Evolutionary conservation across 164 flowering plant genomes (phyloP).

Genomic region (Dillenia suffruticosa): DNA sequence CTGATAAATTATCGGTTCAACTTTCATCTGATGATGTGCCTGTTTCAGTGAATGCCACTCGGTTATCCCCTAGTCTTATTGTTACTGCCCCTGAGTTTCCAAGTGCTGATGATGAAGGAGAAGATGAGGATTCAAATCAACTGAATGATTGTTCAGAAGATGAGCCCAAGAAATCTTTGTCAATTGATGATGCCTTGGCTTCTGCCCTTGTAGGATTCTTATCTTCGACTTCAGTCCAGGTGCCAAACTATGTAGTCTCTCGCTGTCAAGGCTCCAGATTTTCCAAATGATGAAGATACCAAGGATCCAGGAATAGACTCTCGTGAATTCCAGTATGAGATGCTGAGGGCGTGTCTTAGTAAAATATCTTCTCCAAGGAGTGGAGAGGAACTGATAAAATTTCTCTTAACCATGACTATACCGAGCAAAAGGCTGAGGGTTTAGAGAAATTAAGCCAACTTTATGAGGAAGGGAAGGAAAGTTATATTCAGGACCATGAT

Average conservation of each 20-base stretch:
- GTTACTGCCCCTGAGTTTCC: slow-evolving; percentile 64
- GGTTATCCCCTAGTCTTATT: slow-evolving; percentile 34
- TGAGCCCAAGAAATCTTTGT: slow-evolving; percentile 30
- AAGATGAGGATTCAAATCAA: slow-evolving; percentile 9
- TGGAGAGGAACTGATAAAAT: slow-evolving; percentile 1
- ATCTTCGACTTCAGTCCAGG: slow-evolving; percentile 25
- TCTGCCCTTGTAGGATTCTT: slow-evolving; percentile 69
- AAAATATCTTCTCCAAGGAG: slow-evolving; percentile 4
- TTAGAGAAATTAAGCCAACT: not conserved
- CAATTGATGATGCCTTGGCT: slow-evolving; percentile 84
- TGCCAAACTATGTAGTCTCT: slow-evolving; percentile 23
- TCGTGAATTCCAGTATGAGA: slow-evolving; percentile 5
- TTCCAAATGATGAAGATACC: slow-evolving; percentile 31
- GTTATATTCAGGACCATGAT: not conserved
- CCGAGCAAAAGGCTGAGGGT: slow-evolving; percentile 7
- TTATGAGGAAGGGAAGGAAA: slow-evolving; percentile 8
- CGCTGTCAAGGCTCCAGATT: slow-evolving; percentile 30
- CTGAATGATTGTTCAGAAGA: slow-evolving; percentile 14
- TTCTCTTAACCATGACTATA: slow-evolving; percentile 5
- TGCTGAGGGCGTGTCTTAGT: slow-evolving; percentile 7
- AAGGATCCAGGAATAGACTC: slow-evolving; percentile 7
- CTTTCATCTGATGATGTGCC: slow-evolving; percentile 17
- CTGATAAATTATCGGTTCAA: slow-evolving; percentile 7
- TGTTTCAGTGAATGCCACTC: slow-evolving; percentile 14
- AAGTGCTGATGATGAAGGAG: slow-evolving; percentile 44